phyloP scores from a whole-genome alignment of 2,329 filamentous ascomycete species.

The Chaetomium strumarium region DNA sequence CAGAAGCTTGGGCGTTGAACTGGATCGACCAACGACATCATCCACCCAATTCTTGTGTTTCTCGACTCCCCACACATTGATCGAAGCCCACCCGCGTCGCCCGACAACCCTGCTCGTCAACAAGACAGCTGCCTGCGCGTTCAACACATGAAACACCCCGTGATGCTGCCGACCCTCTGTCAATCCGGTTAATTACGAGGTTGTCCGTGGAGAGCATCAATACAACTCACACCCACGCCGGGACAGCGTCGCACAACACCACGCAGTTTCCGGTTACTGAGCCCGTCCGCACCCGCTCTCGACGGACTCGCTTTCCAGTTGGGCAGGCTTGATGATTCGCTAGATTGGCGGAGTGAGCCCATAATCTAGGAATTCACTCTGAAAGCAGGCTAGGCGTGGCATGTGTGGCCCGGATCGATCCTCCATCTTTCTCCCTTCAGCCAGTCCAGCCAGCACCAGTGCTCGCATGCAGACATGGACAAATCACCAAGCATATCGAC shows the following conservation, averaged over 20 bases:
- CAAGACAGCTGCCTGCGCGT: constrained; percentile 4
- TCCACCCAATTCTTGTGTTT: constrained; percentile 16
- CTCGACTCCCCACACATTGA: constrained; percentile 2
- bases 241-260: constrained; percentile 2
- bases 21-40: constrained; percentile 24
- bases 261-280: not conserved
- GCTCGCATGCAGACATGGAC: constrained; percentile 32
- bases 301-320: constrained; percentile 13
- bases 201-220: not conserved
- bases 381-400: constrained; percentile 21
- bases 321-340: constrained; percentile 19
- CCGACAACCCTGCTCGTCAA: constrained; percentile 4
- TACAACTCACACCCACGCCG: not conserved
- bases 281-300: not conserved
- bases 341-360: constrained; percentile 15
- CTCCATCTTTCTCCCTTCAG: constrained; percentile 24
- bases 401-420: constrained; percentile 23
- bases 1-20: constrained; percentile 14
- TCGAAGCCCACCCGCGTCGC: constrained; percentile 9
- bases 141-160: constrained; percentile 10
- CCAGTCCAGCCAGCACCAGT: constrained; percentile 7
- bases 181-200: not conserved
- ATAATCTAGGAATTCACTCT: not conserved
- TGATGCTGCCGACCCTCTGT: constrained; percentile 6
- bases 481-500: constrained; percentile 30